Conservation (phyloP, 1,139 yeast genomes). For the Cylindricascospora bacillispora region DNA sequence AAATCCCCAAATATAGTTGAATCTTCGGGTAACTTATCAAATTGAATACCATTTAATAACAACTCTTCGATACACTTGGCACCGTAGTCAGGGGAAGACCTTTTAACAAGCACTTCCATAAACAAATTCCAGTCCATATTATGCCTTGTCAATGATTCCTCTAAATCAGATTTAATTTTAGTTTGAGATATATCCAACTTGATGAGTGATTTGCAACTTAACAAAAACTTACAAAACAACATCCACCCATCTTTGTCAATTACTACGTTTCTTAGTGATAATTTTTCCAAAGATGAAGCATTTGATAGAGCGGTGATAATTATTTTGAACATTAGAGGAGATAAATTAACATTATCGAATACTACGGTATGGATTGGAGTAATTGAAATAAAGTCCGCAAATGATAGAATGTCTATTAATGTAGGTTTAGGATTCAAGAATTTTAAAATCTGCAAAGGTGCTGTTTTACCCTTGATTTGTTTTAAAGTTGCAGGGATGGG, state of each 20-base stretch:
- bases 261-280: conserved; percentile 67
- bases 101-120: conserved; percentile 39
- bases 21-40: conserved; percentile 30
- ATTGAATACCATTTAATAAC: conserved; percentile 66
- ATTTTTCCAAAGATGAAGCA: conserved; percentile 49
- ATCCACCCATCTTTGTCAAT: conserved; percentile 66
- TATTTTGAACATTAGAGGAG: conserved; percentile 67
- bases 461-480: conserved; percentile 59
- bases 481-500: conserved; percentile 69
- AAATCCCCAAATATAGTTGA: conserved; percentile 31
- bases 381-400: conserved; percentile 75
- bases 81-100: conserved; percentile 33
- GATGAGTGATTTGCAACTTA: conserved; percentile 42
- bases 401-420: conserved; percentile 73
- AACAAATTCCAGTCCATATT: conserved; percentile 70
- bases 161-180: conserved; percentile 41
- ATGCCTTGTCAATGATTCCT: conserved; percentile 41
- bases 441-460: conserved; percentile 67
- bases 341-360: conserved; percentile 72
- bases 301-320: conserved; percentile 49
- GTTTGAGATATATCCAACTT: conserved; percentile 73
- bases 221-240: conserved; percentile 57
- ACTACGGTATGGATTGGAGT: conserved; percentile 69
- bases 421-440: conserved; percentile 86
- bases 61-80: conserved; percentile 55